These are phyloP conservation scores for Penicillium verrucosum DNA, from an alignment of 2,329 filamentous ascomycete species.

Conservation along the genomic window DNA sequence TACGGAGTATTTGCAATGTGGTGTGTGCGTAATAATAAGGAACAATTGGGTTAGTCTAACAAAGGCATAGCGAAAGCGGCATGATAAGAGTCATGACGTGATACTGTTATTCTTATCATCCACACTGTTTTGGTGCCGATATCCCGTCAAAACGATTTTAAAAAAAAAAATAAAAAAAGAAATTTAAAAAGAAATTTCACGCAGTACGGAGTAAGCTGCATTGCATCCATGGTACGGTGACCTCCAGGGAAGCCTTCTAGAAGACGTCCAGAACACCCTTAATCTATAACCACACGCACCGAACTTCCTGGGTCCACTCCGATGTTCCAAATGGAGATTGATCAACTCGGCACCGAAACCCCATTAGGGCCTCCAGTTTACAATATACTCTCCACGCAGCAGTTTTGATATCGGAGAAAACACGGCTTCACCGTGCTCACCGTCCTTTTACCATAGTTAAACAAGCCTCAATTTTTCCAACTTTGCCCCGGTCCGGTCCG, in stretches of 20 bases:
- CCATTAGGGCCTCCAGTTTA: conserved; percentile 1
- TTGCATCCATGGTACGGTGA: conserved; percentile 18
- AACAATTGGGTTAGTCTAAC: conserved; percentile 1
- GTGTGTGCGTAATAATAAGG: background rate
- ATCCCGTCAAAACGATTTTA: background rate
- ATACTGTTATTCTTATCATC: conserved; percentile 14
- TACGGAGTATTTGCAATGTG: background rate
- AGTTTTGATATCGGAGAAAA: background rate
- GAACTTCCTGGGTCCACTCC: conserved; percentile 9
- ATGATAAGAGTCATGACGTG: conserved; percentile 25
- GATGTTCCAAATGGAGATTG: background rate
- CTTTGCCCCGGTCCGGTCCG: background rate
- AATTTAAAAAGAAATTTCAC: too few species aligned
- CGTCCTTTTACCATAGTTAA: background rate
- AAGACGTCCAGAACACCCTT: conserved; percentile 34
- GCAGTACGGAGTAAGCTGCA: conserved; percentile 12
- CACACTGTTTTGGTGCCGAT: conserved; percentile 4
- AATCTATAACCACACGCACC: conserved; percentile 18
- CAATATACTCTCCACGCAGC: conserved; percentile 7
- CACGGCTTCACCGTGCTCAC: background rate
- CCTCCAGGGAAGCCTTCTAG: conserved; percentile 30
- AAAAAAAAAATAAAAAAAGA: background rate
- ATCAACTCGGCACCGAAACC: conserved; percentile 11
- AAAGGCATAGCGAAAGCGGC: conserved; percentile 19
- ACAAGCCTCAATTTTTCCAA: background rate